Base-by-base conservation (phyloP, 768 basidiomycete genomes). In the Boletus rubescentipes region DNA sequence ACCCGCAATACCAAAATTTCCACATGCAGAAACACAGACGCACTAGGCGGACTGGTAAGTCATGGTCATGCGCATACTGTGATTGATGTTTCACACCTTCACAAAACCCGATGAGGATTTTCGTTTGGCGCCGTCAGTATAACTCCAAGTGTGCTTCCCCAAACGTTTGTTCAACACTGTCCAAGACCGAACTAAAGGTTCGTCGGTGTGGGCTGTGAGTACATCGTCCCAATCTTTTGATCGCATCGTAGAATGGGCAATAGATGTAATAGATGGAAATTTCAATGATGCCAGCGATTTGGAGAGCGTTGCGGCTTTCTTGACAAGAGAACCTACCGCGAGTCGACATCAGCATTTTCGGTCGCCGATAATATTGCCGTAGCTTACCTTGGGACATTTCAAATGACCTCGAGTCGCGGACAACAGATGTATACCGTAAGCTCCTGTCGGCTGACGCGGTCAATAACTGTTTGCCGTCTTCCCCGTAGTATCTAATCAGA, bases 171-270 rank as follows among this genome's bases (percentile, higher is more conserved):
- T 83, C 53, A 82, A 76, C 68, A 93, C 89, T 4, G 84, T 85
- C 96, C 96, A 99, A 20, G 92, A 88, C 34, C 96, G 79, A 2
- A 89, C 89, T 51, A 86, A 80, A 4, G 82, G 77, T 61, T 96
- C 94, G 43, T 93, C 91, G 1, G 81, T 75, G 67, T 98, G 95
- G 0, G 84, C 84, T n/a, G 95, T 94, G 6, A 99, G 69, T 40
- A 98, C 87, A 64, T 98, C 94, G 65, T 98, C 96, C 97, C 97
- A 99, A 58, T 99, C 95, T 68, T 93, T 96, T 9, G 90, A 79
- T 26, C 94, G 82, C 1, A 87, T 77, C 1, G 84, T 79, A 1
- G 93, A 93, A 68, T 85, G 88, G 0, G 93, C 83, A 9, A 98
- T 75, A 8, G 88, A 77, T 2, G 83, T 85, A 31, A 97, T 79